Evolutionary conservation across 208 protist genomes (phyloP).

Genomic region (Leishmania turanica): DNA sequence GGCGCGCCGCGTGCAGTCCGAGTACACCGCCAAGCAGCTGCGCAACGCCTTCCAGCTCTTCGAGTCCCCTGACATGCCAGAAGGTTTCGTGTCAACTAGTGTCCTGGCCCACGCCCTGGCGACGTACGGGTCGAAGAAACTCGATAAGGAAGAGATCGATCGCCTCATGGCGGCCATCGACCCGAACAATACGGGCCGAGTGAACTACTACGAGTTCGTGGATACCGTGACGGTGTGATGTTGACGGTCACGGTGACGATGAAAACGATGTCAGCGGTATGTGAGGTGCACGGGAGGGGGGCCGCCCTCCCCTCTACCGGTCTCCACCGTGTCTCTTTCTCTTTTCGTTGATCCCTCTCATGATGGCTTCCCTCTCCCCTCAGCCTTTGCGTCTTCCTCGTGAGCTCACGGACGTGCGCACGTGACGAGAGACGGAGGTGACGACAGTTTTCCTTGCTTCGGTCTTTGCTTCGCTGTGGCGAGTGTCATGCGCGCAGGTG

Average conservation of each 20-base stretch:
- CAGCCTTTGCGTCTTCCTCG: not conserved
- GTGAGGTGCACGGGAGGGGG: not conserved
- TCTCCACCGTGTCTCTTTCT: not conserved
- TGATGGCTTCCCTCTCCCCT: not conserved
- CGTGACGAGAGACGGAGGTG: not conserved
- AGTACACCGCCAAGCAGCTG: slow-evolving; percentile 89
- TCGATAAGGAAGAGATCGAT: slow-evolving; percentile 75
- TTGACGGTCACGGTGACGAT: not conserved
- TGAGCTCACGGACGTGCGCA: not conserved
- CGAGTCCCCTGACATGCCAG: slow-evolving; percentile 81
- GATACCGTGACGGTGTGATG: slow-evolving; percentile 61
- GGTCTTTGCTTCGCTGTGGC: not conserved
- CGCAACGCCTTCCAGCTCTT: slow-evolving; percentile 91
- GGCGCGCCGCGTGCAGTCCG: slow-evolving; percentile 80
- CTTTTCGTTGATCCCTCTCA: not conserved
- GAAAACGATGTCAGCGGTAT: not conserved
- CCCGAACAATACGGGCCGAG: slow-evolving; percentile 72
- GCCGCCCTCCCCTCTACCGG: not conserved
- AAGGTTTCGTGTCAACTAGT: slow-evolving; percentile 82
- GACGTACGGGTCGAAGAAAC: slow-evolving; percentile 90
- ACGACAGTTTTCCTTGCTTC: not conserved
- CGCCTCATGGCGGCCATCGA: slow-evolving; percentile 81
- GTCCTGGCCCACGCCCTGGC: slow-evolving; percentile 87
- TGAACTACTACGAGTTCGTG: slow-evolving; percentile 93
- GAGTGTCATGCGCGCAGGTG: not conserved